Conservation (phyloP, 257 asterid species). For the Solanum chmielewskii region DNA sequence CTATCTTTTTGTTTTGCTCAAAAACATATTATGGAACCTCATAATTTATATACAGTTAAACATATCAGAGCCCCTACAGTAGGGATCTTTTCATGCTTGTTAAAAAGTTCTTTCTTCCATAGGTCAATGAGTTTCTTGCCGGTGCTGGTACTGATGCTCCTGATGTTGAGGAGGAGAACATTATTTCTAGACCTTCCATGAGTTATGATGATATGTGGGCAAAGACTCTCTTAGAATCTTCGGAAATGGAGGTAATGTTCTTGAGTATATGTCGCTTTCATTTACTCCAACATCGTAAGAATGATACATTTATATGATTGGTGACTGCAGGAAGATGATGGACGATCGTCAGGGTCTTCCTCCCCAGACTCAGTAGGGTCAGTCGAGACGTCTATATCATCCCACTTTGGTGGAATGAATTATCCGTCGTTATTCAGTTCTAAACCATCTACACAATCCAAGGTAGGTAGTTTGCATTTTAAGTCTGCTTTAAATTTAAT, state of each 20-base stretch:
- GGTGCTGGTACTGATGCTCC: slow-evolving; percentile 99
- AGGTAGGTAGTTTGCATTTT: slow-evolving; percentile 22
- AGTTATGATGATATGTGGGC: slow-evolving; percentile 99
- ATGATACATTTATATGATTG: neutral
- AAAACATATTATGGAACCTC: neutral
- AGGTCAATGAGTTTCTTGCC: slow-evolving; percentile 96
- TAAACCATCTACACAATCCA: slow-evolving; percentile 71
- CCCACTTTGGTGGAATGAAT: slow-evolving; percentile 96
- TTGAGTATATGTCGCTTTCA: neutral
- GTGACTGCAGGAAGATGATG: slow-evolving; percentile 71
- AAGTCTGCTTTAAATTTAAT: neutral
- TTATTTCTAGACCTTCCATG: slow-evolving; percentile 81
- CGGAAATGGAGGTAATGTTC: slow-evolving; percentile 68
- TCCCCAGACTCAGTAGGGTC: slow-evolving; percentile 96
- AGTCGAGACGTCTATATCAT: slow-evolving; percentile 93
- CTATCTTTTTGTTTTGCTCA: neutral
- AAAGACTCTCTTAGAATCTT: slow-evolving; percentile 84
- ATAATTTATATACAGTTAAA: neutral
- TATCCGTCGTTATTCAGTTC: slow-evolving; percentile 97
- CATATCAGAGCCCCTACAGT: neutral
- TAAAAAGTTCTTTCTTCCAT: neutral
- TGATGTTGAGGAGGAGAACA: slow-evolving; percentile 94
- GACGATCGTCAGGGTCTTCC: slow-evolving; percentile 89
- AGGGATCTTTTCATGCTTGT: neutral
- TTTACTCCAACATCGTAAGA: neutral